Percentiles rank a stretch among this genome's conserved stretches.
Conservation (phyloP, 2,329 filamentous ascomycete genomes). For the Penicillium sp. region DNA sequence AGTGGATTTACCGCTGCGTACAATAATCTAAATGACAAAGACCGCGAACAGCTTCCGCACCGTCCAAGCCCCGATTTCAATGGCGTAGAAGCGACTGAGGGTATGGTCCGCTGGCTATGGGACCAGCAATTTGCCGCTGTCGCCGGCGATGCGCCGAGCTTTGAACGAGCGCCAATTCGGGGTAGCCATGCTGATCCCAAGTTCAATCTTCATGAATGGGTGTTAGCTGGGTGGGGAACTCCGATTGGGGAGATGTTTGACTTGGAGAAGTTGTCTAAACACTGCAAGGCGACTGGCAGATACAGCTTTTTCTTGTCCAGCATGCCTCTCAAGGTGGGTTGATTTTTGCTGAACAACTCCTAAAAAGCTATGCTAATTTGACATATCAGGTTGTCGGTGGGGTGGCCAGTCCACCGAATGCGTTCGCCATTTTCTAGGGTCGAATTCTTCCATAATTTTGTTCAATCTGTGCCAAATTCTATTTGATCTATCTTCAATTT, state of each 20-base stretch:
- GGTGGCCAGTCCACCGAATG: constrained; percentile 29
- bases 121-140: constrained; percentile 41
- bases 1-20: constrained; percentile 28
- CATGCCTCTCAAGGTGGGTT: constrained; percentile 35
- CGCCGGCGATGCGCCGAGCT: constrained; percentile 39
- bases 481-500: too few relatives aligned
- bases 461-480: too few relatives aligned
- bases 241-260: constrained; percentile 43
- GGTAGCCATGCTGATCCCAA: constrained; percentile 28
- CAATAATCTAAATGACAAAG: constrained; percentile 18
- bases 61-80: constrained; percentile 29
- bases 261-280: constrained; percentile 35
- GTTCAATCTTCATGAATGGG: constrained; percentile 36
- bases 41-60: constrained; percentile 19
- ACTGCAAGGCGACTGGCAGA: constrained; percentile 33
- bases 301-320: constrained; percentile 42
- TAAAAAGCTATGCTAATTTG: not conserved
- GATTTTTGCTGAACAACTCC: too few relatives aligned
- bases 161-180: constrained; percentile 33
- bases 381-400: constrained; percentile 25
- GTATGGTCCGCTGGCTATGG: constrained; percentile 40
- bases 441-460: too few relatives aligned
- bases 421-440: constrained; percentile 28
- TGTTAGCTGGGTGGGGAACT: constrained; percentile 35
- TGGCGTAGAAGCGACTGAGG: constrained; percentile 40